Evolutionary conservation across 306 rosid species (phyloP).

Genomic region (Leucaena leucocephala): DNA sequence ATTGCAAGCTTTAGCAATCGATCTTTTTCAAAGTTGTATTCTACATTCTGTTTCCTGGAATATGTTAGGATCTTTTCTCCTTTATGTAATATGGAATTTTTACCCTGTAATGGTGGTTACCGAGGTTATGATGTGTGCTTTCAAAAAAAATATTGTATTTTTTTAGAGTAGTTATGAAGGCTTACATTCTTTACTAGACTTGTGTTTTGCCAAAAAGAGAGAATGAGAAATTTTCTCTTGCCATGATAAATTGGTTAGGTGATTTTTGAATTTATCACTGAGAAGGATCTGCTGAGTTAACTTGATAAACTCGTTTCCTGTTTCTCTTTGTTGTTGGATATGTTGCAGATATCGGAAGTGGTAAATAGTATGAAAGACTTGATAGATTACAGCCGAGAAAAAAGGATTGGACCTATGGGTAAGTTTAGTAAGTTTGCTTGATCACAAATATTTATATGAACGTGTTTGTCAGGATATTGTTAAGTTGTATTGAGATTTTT

Average conservation of each 20-base stretch:
- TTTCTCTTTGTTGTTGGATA: conserved; percentile 13
- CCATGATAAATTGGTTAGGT: not conserved
- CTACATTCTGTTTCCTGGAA: not conserved
- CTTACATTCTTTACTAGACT: not conserved
- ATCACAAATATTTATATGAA: conserved; percentile 21
- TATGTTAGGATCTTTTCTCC: conserved; percentile 2
- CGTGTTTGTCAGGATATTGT: not conserved
- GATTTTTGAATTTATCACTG: not conserved
- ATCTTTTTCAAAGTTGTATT: conserved; percentile 7
- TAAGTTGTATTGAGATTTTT: conserved; percentile 12
- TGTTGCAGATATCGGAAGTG: conserved; percentile 88
- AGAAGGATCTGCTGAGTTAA: conserved; percentile 8
- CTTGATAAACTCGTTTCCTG: conserved; percentile 1
- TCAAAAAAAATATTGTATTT: not conserved
- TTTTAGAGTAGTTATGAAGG: conserved; percentile 4
- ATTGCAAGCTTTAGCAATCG: conserved; percentile 7
- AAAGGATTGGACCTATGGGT: conserved; percentile 93
- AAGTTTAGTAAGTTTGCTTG: conserved; percentile 42
- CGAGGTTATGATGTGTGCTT: not conserved
- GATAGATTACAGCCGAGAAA: conserved; percentile 94
- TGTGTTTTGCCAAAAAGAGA: not conserved
- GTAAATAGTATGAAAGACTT: conserved; percentile 97
- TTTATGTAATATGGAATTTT: not conserved
- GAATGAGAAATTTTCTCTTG: not conserved
- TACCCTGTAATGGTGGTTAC: conserved; percentile 19